Evolutionary conservation across 352 stramenopile genomes (phyloP).

Genomic region (Phytophthora sp.): DNA sequence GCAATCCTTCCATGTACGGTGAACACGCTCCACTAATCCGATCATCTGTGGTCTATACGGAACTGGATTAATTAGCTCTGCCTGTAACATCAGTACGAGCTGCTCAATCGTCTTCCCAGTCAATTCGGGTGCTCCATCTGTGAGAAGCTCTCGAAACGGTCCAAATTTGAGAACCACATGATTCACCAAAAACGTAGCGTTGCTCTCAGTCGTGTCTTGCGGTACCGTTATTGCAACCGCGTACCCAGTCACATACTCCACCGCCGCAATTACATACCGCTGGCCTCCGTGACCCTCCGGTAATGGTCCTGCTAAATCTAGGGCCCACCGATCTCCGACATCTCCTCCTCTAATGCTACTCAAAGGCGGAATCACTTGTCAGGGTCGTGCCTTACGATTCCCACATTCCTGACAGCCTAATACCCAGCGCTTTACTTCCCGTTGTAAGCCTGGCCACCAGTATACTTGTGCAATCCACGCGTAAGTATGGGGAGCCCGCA

Average conservation of each 20-base stretch:
- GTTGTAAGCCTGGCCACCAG: neutral
- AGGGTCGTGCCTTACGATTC: neutral
- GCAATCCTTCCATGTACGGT: neutral
- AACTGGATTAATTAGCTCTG: neutral
- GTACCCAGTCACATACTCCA: slow-evolving; percentile 2
- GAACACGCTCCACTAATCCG: neutral
- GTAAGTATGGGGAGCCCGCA: neutral
- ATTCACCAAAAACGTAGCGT: neutral
- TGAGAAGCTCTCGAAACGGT: neutral
- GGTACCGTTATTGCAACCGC: neutral
- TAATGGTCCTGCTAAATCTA: neutral
- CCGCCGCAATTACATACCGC: neutral
- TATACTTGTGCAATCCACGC: neutral
- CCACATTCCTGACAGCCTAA: no score
- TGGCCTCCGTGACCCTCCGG: neutral
- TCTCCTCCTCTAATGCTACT: neutral
- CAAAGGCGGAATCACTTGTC: neutral
- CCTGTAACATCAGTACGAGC: neutral
- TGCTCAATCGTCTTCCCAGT: neutral
- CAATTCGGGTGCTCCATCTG: neutral
- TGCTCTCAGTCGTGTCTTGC: neutral
- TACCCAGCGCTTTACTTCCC: no score
- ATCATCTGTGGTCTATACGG: neutral
- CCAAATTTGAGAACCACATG: neutral
- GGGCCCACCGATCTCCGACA: neutral